Base-by-base conservation (phyloP, 2,329 filamentous ascomycete genomes). In the Trichophyton simii region DNA sequence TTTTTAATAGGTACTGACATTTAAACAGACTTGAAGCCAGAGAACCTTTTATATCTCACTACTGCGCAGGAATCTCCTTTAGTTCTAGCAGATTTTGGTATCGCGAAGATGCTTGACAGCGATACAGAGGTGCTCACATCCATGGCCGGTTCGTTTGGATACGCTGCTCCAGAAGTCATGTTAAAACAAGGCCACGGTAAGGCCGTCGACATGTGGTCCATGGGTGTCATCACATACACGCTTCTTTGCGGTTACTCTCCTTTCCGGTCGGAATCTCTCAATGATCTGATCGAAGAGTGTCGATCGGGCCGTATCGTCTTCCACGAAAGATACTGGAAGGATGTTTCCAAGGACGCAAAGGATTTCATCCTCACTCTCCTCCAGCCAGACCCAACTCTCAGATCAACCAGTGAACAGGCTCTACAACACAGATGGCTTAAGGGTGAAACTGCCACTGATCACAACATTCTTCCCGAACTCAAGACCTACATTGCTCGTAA, bases 221-320 rank as follows among this genome's bases (percentile, higher is more conserved):
- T 99, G 76, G 94, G 94, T 65, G 94, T 99, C 70, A 99, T 99
- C 70, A 97, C 94, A 48, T 99, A 99, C 77, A 99, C 94, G 15
- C 82, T 99, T 31, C 87, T 99, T 59, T 99, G 95, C 73, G 94
- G 94, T 67, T 99, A 99, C 79, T 96, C 92, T 52, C 94, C 94
- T 20, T 99, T 99, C 83, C 87, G 94, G 67, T 94, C 91, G 64
- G 94, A 99, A 78, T 96, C 89, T 70, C 80, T 99, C 57, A 83
- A 87, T 66, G 94, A 97, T 69, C 81, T 99, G 66, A 95, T 99
- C 67, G 89, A 96, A 65, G 94, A 99, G 77, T 97, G 91, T 77
- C 90, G 84, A 69, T 85, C 83, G 64, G 87, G 85, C 46, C 83
- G 86, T 58, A 88, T 99, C 63, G 83, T 96, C 60, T 99, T 97